phyloP scores from a whole-genome alignment of 352 stramenopile genomes.

The Phytopythium delawarense region DNA sequence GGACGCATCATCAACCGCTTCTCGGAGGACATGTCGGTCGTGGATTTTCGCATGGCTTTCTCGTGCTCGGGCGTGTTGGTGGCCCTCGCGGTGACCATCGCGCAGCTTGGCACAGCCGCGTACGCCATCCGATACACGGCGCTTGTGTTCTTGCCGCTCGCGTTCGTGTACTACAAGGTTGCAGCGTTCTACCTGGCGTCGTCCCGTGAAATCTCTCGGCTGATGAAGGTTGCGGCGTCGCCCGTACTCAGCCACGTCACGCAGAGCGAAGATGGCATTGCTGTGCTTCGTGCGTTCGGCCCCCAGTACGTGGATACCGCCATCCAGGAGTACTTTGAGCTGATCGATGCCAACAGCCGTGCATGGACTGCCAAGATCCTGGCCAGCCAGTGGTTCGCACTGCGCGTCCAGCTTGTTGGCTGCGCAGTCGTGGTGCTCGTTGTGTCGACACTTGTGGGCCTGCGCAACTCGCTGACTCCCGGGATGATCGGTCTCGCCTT shows the following conservation, averaged over 20 bases:
- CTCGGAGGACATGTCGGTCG: constrained; percentile 75
- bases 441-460: constrained; percentile 25
- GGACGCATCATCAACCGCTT: constrained; percentile 87
- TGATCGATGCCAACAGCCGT: constrained; percentile 19
- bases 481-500: constrained; percentile 74
- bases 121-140: constrained; percentile 60
- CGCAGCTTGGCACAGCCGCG: constrained; percentile 57
- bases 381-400: constrained; percentile 21
- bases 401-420: constrained; percentile 54
- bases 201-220: constrained; percentile 13
- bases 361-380: constrained; percentile 15
- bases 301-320: constrained; percentile 20
- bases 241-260: constrained; percentile 33
- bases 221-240: constrained; percentile 18
- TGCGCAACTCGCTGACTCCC: constrained; percentile 19
- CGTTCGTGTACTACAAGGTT: constrained; percentile 53
- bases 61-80: constrained; percentile 22
- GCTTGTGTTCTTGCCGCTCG: constrained; percentile 60
- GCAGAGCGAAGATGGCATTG: constrained; percentile 27
- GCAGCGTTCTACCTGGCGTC: constrained; percentile 12
- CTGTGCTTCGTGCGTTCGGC: constrained; percentile 41
- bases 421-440: constrained; percentile 74
- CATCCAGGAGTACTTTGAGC: constrained; percentile 11
- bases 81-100: constrained; percentile 48
- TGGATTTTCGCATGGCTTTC: constrained; percentile 58